Evolutionary conservation across 2,329 filamentous ascomycete species (phyloP).

Genomic region (Lasiodiplodia sp.): DNA sequence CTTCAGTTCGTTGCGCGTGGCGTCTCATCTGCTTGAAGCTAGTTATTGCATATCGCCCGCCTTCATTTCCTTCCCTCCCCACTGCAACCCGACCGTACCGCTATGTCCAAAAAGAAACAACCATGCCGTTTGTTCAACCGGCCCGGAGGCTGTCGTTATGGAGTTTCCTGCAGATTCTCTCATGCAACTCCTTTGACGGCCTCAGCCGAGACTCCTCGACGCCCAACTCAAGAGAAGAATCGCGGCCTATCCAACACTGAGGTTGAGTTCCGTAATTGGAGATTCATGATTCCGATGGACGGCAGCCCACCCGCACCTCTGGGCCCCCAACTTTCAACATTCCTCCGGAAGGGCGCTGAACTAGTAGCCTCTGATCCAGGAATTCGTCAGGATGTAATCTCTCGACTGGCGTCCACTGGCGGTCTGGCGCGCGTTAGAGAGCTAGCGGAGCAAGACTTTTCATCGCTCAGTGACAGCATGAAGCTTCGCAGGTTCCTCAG

Average conservation of each 20-base stretch:
- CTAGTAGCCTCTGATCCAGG: constrained; percentile 11
- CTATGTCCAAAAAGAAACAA: neutral
- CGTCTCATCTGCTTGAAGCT: neutral
- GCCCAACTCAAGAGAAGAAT: neutral
- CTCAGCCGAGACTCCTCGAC: neutral
- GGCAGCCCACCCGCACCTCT: neutral
- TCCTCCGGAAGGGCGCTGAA: constrained; percentile 15
- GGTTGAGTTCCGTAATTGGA: constrained; percentile 21
- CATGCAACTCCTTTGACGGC: neutral
- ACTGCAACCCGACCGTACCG: neutral
- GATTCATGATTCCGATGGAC: constrained; percentile 2
- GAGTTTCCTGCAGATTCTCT: constrained; percentile 6
- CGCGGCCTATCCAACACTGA: neutral
- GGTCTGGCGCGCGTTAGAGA: constrained; percentile 34
- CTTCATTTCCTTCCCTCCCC: neutral
- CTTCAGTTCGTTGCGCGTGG: neutral
- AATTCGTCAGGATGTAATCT: constrained; percentile 34
- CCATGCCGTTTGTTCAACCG: neutral
- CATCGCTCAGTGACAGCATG: neutral
- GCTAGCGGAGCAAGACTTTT: constrained; percentile 28
- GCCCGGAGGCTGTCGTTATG: constrained; percentile 8
- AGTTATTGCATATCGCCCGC: neutral
- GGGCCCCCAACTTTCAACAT: neutral
- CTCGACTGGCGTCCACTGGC: constrained; percentile 33
- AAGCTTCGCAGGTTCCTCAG: neutral